These are phyloP conservation scores for Aeminium ludgeri DNA, from an alignment of 495 filamentous ascomycete genomes.

Conservation along the genomic window DNA sequence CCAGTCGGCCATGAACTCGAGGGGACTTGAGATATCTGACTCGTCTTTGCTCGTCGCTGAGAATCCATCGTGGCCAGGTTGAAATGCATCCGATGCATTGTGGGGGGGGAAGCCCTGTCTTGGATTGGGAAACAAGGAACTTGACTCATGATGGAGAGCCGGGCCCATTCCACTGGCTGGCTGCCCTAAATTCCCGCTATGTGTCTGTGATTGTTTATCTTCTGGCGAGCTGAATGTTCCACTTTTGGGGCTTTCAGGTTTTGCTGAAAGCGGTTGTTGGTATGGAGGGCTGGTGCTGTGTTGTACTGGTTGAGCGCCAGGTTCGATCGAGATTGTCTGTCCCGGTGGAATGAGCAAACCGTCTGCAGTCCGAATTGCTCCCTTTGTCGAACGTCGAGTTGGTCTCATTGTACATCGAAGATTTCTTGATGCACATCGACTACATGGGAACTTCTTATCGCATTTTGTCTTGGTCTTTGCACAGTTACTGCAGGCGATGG, in stretches of 20 bases:
- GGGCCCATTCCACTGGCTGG: constrained; percentile 18
- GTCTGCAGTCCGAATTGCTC: constrained; percentile 13
- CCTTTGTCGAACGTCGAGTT: constrained; percentile 39
- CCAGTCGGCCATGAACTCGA: constrained; percentile 26
- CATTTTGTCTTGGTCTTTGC: constrained; percentile 41
- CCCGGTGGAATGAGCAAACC: too few species aligned
- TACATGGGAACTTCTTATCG: constrained; percentile 47
- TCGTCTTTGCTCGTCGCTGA: constrained; percentile 10
- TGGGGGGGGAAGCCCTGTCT: constrained; percentile 17
- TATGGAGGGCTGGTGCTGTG: constrained; percentile 6
- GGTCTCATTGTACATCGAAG: constrained; percentile 38
- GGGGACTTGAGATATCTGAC: constrained; percentile 21
- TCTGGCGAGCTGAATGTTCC: not conserved
- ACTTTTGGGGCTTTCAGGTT: constrained; percentile 12
- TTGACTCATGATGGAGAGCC: constrained; percentile 15
- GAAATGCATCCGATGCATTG: too few species aligned
- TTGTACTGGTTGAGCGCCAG: not conserved
- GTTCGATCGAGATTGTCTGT: not conserved
- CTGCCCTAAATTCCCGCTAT: constrained; percentile 19
- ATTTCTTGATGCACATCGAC: constrained; percentile 39
- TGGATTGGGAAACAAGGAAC: not conserved
- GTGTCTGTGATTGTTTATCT: constrained; percentile 11
- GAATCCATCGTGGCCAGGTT: constrained; percentile 24
- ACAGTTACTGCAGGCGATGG: constrained; percentile 30
- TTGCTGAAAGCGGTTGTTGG: constrained; percentile 13